Evolutionary conservation across 257 asterid genomes (phyloP), one percentile per base, ranked within the genome.

Genomic region (Phtheirospermum japonicum): DNA sequence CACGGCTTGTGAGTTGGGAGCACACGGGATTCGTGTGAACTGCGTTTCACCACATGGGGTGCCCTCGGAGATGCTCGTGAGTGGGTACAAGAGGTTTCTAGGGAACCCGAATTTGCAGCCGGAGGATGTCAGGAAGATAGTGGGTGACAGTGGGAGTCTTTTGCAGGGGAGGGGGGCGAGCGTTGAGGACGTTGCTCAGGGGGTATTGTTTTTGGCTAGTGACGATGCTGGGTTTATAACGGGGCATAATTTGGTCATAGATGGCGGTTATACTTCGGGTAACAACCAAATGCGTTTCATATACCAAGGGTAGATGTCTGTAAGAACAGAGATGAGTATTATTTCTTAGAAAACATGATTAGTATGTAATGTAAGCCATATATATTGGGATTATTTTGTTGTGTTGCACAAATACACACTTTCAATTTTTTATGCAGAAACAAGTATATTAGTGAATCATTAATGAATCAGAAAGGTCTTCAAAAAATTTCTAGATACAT

Each of bases 31-130:
- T 4, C 80, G 95, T 0, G 95, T 90, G 63, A 90, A 90, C 23
- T 84, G 95, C 23, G 63, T 90, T 2, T 83, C 88, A 0, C 97
- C 97, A 0, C 97, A 89, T 11, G 97, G 95, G 7, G 90, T 90
- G 28, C 88, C 96, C 0, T 73, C 97, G 0, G 96, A 90, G 70
- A 79, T 90, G 88, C 90, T 90, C 4, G 32, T 80, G 83, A 54
- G 71, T 6, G 87, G 84, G 0, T 87, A 32, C 46, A 67, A 82
- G 32, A 68, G 57, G 76, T n/a, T 77, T 42, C 82, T 85, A 0
- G 83, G 85, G 32, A 78, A 76, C 2, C 53, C 52, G 20, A 78
- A 79, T 46, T 56, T 87, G 59, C 71, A 39, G 34, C 42, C 83
- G 0, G 83, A 85, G 7, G 96, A 87, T 19, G 90, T 87, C 32